Percentiles rank a stretch among this genome's conserved stretches.
These are phyloP conservation scores for Cercospora nicotianae DNA, from an alignment of 2,329 filamentous ascomycete species.

Conservation along the genomic window DNA sequence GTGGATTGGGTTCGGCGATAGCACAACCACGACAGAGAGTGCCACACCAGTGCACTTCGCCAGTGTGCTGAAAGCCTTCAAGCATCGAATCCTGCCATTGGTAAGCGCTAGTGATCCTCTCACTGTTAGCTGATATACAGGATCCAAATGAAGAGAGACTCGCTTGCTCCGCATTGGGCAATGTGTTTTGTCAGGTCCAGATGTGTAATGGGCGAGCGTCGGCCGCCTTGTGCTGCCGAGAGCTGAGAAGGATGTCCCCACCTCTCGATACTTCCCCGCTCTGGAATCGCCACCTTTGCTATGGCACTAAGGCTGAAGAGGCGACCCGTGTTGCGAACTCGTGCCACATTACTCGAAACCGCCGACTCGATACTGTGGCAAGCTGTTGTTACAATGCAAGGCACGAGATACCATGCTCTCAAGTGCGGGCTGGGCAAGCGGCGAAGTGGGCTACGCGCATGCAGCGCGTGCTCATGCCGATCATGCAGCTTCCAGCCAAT, in stretches of 20 bases:
- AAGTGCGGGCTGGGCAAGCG: neutral
- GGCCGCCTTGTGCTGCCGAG: neutral
- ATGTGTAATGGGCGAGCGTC: neutral
- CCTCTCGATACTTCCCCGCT: neutral
- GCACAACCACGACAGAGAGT: neutral
- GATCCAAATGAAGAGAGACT: neutral
- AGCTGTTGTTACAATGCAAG: neutral
- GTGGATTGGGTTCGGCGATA: conserved; percentile 56
- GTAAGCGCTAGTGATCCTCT: neutral
- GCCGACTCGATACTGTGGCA: neutral
- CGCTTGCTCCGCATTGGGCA: neutral
- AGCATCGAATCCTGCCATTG: conserved; percentile 15
- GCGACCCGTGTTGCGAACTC: neutral
- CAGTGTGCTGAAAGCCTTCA: conserved; percentile 24
- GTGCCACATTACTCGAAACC: neutral
- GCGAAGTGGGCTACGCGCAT: neutral
- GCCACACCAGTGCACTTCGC: conserved; percentile 23
- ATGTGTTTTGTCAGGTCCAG: neutral
- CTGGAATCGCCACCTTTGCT: neutral
- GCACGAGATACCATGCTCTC: neutral
- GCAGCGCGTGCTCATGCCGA: neutral
- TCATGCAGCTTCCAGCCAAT: conserved; percentile 1
- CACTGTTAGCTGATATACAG: neutral
- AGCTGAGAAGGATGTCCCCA: neutral
- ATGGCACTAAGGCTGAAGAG: neutral